phyloP scores from a whole-genome alignment of 805 yeast genomes.

The Yarrowia keelungensis region DNA sequence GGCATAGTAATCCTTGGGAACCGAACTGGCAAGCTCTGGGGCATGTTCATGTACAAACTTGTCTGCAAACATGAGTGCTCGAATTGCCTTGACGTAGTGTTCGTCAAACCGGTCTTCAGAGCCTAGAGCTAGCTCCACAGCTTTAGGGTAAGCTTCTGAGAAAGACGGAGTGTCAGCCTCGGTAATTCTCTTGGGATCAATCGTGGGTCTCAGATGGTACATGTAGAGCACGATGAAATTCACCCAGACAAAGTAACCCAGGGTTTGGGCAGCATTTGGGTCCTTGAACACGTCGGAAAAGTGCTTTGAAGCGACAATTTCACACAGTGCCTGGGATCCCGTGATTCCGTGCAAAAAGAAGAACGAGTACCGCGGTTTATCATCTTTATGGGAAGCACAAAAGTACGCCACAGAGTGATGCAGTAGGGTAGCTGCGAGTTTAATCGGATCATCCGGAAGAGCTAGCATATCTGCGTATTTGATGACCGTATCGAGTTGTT shows the following conservation, averaged over 20 bases:
- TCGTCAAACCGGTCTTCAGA: conserved; percentile 41
- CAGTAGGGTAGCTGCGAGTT: conserved; percentile 42
- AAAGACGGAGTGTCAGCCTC: conserved; percentile 33
- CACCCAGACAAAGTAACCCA: conserved; percentile 42
- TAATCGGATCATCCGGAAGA: conserved; percentile 42
- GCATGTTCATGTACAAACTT: conserved; percentile 38
- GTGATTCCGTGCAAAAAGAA: conserved; percentile 48
- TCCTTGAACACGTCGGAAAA: conserved; percentile 40
- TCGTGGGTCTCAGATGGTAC: conserved; percentile 42
- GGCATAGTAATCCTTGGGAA: conserved; percentile 42
- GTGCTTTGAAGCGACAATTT: conserved; percentile 41
- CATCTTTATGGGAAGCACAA: conserved; percentile 43
- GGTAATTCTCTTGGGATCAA: conserved; percentile 39
- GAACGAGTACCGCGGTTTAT: conserved; percentile 45
- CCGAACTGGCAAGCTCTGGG: conserved; percentile 18
- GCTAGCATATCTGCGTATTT: conserved; percentile 42
- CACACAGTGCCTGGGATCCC: conserved; percentile 45
- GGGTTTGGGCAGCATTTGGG: conserved; percentile 26
- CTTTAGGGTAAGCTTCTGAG: conserved; percentile 41
- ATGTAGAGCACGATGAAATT: conserved; percentile 42
- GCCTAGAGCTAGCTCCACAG: conserved; percentile 42
- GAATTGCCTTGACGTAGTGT: conserved; percentile 43
- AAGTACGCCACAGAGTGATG: conserved; percentile 43
- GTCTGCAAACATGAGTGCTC: conserved; percentile 44
- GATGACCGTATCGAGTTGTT: conserved; percentile 40